Conservation (phyloP, 208 protist genomes). For the Acanthamoeba lenticulata region DNA sequence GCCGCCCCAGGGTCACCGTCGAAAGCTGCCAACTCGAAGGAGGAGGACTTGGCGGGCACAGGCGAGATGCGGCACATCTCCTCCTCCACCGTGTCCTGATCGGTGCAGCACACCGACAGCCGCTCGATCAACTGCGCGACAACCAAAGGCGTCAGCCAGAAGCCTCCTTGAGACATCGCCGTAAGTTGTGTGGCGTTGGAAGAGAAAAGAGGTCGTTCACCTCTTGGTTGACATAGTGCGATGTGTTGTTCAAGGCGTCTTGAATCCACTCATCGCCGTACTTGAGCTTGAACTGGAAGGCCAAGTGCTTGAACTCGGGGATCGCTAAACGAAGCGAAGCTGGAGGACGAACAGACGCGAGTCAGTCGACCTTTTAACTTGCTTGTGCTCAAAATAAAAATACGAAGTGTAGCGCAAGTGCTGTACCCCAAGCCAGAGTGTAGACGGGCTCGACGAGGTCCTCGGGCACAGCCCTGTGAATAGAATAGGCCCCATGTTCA, state of each 20-base stretch:
- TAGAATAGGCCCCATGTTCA: too few species aligned
- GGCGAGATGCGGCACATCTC: constrained; percentile 31
- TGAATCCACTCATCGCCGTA: constrained; percentile 47
- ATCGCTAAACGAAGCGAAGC: constrained; percentile 7
- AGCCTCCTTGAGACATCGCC: too few species aligned
- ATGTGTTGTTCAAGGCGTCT: background rate
- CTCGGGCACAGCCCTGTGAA: background rate
- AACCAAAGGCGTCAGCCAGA: background rate
- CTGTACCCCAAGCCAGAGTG: background rate
- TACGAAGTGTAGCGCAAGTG: too few species aligned
- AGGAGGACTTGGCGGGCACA: background rate
- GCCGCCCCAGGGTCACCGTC: too few species aligned
- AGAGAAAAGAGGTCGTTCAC: background rate
- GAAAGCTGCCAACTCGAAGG: background rate
- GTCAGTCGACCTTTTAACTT: too few species aligned
- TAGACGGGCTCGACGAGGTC: background rate
- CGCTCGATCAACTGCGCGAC: constrained; percentile 10
- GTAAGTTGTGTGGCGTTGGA: too few species aligned
- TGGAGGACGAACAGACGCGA: too few species aligned
- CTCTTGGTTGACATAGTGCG: constrained; percentile 51
- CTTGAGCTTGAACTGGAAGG: constrained; percentile 55
- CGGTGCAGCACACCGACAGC: constrained; percentile 11
- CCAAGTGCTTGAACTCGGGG: constrained; percentile 31
- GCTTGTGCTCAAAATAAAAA: too few species aligned
- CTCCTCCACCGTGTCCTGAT: constrained; percentile 12